phyloP scores from a whole-genome alignment of 2,329 filamentous ascomycete genomes.

The Aureobasidium pullulans region DNA sequence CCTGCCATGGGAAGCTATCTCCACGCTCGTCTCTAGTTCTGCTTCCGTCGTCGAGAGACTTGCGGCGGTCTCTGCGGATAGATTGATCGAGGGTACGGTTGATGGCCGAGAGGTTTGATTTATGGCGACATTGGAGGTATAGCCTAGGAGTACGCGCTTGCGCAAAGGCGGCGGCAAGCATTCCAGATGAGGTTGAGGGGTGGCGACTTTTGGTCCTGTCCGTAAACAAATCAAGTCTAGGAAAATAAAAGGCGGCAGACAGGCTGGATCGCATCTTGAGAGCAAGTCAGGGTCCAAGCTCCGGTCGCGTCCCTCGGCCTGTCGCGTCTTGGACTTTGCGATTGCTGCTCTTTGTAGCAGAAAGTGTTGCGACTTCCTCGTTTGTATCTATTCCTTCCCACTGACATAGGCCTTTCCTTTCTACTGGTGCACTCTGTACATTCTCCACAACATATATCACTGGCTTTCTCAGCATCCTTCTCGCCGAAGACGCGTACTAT shows the following conservation, averaged over 20 bases:
- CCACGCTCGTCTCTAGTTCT: neutral
- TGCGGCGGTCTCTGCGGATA: constrained; percentile 1
- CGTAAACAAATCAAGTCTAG: neutral
- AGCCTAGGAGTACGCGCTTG: constrained; percentile 1
- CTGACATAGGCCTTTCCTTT: neutral
- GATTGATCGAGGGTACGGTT: constrained; percentile 33
- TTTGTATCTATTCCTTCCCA: neutral
- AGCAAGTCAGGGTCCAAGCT: constrained; percentile 1
- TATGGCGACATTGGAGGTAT: constrained; percentile 30
- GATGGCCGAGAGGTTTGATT: constrained; percentile 62
- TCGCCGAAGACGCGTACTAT: neutral
- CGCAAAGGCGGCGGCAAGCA: constrained; percentile 9
- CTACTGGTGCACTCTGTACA: neutral
- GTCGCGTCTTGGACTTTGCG: neutral
- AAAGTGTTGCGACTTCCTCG: neutral
- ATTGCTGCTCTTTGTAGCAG: neutral
- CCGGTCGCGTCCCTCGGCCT: constrained; percentile 3
- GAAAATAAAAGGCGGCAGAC: neutral
- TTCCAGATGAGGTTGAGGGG: neutral
- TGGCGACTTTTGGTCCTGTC: neutral
- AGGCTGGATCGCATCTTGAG: neutral
- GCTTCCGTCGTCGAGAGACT: neutral
- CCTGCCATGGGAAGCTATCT: neutral
- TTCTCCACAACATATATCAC: neutral
- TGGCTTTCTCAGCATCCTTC: no score